A percentile compares a stretch with the other conserved stretches of the same genome.
Evolutionary conservation across 805 yeast genomes (phyloP).

Genomic region (Metschnikowia borealis): DNA sequence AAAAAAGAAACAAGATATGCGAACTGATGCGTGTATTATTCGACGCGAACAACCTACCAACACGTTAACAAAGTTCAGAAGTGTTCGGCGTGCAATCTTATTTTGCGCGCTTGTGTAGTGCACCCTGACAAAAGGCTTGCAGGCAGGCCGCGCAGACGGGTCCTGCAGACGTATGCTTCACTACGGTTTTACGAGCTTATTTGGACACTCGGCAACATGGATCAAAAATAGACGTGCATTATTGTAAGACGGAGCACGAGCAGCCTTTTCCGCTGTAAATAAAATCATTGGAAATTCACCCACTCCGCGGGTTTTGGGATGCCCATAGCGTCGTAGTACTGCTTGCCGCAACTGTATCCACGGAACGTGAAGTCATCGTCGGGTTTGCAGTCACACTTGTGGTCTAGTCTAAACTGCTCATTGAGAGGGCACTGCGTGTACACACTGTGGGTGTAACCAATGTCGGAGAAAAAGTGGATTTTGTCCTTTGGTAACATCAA

Average conservation of each 20-base stretch:
- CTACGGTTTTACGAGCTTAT: neutral
- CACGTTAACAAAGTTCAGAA: neutral
- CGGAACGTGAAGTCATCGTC: constrained; percentile 73
- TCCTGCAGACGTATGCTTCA: neutral
- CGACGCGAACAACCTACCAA: neutral
- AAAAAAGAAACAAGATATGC: neutral
- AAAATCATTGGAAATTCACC: constrained; percentile 44
- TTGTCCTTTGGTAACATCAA: constrained; percentile 66
- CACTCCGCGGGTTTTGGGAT: constrained; percentile 64
- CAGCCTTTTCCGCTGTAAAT: neutral
- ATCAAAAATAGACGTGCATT: neutral
- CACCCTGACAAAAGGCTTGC: neutral
- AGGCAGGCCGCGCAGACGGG: neutral
- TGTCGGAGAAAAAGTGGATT: constrained; percentile 75
- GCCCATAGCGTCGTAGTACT: constrained; percentile 53
- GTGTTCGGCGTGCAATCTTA: neutral
- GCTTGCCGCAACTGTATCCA: constrained; percentile 67
- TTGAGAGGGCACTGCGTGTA: constrained; percentile 79
- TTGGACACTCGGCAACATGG: neutral
- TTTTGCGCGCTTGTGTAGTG: neutral
- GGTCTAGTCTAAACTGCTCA: constrained; percentile 48
- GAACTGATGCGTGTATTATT: neutral
- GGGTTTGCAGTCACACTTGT: constrained; percentile 73
- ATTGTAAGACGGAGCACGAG: neutral
- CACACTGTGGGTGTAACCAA: constrained; percentile 83